phyloP scores from a whole-genome alignment of 2,329 filamentous ascomycete species.

The Monosporascus cannonballus region DNA sequence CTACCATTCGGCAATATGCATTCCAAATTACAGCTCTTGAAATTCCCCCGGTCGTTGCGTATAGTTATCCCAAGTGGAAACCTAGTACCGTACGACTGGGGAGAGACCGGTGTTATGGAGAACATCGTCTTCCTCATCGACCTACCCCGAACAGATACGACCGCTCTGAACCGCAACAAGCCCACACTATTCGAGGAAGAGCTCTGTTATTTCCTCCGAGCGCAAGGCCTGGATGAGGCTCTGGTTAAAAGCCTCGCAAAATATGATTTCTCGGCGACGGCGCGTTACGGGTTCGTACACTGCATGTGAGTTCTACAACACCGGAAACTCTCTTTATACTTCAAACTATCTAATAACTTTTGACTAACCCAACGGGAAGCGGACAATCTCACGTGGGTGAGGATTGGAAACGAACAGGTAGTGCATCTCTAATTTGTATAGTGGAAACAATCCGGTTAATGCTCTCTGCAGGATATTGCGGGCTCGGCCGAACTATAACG shows the following conservation, averaged over 20 bases:
- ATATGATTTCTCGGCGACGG: constrained; percentile 77
- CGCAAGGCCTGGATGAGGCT: constrained; percentile 57
- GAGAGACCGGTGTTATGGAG: constrained; percentile 76
- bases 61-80: constrained; percentile 87
- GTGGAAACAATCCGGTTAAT: constrained; percentile 4
- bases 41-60: constrained; percentile 65
- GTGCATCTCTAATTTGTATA: constrained; percentile 1
- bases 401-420: constrained; percentile 37
- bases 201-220: constrained; percentile 62
- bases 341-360: constrained; percentile 2
- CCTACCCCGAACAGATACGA: constrained; percentile 55
- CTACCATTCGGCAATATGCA: constrained; percentile 74
- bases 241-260: constrained; percentile 63
- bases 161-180: constrained; percentile 24
- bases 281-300: constrained; percentile 73
- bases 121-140: constrained; percentile 93
- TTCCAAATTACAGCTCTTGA: constrained; percentile 89
- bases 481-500: constrained; percentile 62
- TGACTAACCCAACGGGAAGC: constrained; percentile 29
- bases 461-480: constrained; percentile 59
- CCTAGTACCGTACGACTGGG: constrained; percentile 82
- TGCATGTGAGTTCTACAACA: constrained; percentile 57
- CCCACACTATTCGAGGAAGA: constrained; percentile 59
- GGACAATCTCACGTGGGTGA: constrained; percentile 50
- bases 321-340: not conserved